phyloP scores from a whole-genome alignment of 179 eudicot species.

The Patellifolia procumbens region DNA sequence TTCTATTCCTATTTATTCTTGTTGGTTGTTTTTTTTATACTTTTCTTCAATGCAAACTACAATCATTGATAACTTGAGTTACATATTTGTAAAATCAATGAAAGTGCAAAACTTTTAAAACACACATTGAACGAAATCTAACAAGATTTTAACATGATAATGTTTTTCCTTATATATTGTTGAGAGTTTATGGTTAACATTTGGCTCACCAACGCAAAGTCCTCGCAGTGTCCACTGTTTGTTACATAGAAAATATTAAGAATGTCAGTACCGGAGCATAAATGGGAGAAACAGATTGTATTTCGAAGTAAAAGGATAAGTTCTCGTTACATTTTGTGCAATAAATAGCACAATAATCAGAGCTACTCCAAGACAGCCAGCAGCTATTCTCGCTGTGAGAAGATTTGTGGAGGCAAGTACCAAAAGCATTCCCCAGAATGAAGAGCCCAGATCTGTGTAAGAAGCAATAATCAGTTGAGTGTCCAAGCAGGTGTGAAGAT shows the following conservation, averaged over 20 bases:
- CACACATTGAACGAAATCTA: too few relatives aligned
- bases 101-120: too few relatives aligned
- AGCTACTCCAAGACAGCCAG: slow-evolving; percentile 85
- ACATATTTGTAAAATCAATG: too few relatives aligned
- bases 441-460: slow-evolving; percentile 85
- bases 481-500: neutral
- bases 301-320: slow-evolving; percentile 2
- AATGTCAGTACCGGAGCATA: slow-evolving; percentile 18
- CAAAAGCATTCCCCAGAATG: slow-evolving; percentile 98
- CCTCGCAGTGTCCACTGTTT: slow-evolving; percentile 98
- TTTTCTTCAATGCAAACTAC: too few relatives aligned
- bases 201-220: slow-evolving; percentile 72
- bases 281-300: slow-evolving; percentile 4
- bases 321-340: slow-evolving; percentile 72
- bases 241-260: slow-evolving; percentile 14
- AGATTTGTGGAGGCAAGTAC: slow-evolving; percentile 90
- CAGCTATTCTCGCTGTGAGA: slow-evolving; percentile 81
- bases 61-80: too few relatives aligned
- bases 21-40: too few relatives aligned
- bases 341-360: slow-evolving; percentile 78
- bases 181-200: too few relatives aligned
- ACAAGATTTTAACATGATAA: too few relatives aligned
- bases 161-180: too few relatives aligned
- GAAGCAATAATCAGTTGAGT: slow-evolving; percentile 12
- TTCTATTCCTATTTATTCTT: too few relatives aligned